These are phyloP conservation scores for Pseudomonodictys pantanalensis DNA, from an alignment of 495 filamentous ascomycete species.

Conservation along the genomic window DNA sequence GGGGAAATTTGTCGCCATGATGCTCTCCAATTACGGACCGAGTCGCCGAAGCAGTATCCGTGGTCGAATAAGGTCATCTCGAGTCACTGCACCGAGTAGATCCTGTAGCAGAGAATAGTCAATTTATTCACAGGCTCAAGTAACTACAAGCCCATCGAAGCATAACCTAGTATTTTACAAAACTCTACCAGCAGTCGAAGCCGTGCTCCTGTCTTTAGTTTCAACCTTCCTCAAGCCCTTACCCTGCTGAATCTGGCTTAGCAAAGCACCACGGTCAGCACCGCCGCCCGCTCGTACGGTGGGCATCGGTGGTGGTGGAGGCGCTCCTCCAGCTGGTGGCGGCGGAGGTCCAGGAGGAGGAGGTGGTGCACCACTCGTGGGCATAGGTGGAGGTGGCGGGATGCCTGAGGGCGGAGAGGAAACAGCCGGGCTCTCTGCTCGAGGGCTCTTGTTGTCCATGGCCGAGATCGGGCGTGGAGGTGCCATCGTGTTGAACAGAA, in stretches of 20 bases:
- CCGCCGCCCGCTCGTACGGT: conserved; percentile 38
- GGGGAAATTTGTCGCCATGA: no score
- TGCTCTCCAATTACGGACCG: no score
- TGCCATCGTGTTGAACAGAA: conserved; percentile 93
- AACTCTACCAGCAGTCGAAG: conserved; percentile 69
- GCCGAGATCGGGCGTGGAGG: conserved; percentile 86
- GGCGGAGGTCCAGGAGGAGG: conserved; percentile 55
- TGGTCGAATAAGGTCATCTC: no score
- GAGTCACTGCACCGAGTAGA: no score
- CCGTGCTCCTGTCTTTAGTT: conserved; percentile 78
- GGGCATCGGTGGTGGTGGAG: conserved; percentile 43
- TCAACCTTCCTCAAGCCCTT: conserved; percentile 74
- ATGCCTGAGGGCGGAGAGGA: conserved; percentile 42
- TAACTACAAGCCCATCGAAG: conserved; percentile 10
- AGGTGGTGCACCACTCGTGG: conserved; percentile 40
- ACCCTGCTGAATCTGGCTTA: conserved; percentile 78
- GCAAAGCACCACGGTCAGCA: conserved; percentile 56
- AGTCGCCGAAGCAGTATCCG: no score
- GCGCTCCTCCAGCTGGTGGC: conserved; percentile 42
- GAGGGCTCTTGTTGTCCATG: conserved; percentile 61
- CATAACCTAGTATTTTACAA: conserved; percentile 35
- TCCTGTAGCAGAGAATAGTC: no score
- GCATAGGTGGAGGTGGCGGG: conserved; percentile 38
- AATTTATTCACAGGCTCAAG: conserved; percentile 16
- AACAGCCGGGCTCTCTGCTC: conserved; percentile 36